Percentiles rank a stretch among this genome's conserved stretches.
Evolutionary conservation across 2,329 filamentous ascomycete species (phyloP).

Genomic region (Ciborinia camelliae): DNA sequence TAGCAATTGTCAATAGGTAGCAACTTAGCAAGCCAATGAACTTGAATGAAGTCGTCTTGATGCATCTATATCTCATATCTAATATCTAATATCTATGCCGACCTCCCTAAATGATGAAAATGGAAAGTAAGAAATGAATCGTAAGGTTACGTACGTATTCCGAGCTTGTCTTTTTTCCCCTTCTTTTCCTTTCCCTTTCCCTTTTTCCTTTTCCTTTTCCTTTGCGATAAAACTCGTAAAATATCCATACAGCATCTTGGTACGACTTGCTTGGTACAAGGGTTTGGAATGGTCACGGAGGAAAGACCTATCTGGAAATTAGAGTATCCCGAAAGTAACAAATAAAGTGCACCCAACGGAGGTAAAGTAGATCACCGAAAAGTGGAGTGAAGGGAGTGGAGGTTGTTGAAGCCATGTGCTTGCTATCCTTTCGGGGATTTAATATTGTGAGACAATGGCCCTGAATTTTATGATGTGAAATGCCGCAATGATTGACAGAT

Average conservation of each 20-base stretch:
- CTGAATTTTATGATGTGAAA: slow-evolving; percentile 14
- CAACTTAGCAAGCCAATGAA: slow-evolving; percentile 1
- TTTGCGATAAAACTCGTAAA: neutral
- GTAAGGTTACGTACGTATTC: no score
- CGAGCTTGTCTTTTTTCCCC: no score
- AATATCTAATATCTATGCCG: neutral
- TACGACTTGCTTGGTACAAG: neutral
- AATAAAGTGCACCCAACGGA: slow-evolving; percentile 1
- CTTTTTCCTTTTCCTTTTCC: no score
- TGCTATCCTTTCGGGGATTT: neutral
- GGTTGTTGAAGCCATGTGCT: slow-evolving; percentile 9
- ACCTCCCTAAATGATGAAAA: neutral
- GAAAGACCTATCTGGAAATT: slow-evolving; percentile 3
- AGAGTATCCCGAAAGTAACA: slow-evolving; percentile 5
- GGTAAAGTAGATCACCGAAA: neutral
- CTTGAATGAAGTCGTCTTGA: no score
- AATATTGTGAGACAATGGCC: slow-evolving; percentile 12
- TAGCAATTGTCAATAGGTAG: no score
- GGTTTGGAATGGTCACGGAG: neutral
- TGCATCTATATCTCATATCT: neutral
- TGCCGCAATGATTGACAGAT: slow-evolving; percentile 2
- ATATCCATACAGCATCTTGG: neutral
- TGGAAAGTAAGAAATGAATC: neutral
- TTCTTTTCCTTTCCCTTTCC: no score
- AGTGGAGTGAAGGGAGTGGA: slow-evolving; percentile 1